These are phyloP conservation scores for Acanthamoeba culbertsoni DNA, from an alignment of 208 protist genomes.

Conservation along the genomic window DNA sequence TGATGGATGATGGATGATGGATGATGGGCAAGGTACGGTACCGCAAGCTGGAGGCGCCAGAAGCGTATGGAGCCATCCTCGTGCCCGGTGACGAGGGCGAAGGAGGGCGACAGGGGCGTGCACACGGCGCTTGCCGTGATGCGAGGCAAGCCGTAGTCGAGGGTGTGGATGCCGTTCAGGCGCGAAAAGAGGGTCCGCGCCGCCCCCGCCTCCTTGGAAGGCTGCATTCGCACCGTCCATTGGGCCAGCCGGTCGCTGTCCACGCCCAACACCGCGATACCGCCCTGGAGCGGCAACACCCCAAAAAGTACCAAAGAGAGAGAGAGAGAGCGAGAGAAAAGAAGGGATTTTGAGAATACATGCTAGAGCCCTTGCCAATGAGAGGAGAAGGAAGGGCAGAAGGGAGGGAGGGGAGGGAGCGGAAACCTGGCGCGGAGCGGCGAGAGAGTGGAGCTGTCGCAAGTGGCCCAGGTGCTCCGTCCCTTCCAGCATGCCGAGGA, in stretches of 20 bases:
- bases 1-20: not conserved
- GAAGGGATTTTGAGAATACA: too few relatives aligned
- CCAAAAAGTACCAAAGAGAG: not conserved
- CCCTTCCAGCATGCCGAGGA: not conserved
- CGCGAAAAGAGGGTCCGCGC: not conserved
- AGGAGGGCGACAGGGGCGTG: not conserved
- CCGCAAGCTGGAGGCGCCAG: not conserved
- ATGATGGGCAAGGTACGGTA: not conserved
- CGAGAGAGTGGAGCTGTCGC: not conserved
- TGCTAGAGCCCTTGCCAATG: too few relatives aligned
- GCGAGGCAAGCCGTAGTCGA: not conserved
- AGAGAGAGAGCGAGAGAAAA: too few relatives aligned
- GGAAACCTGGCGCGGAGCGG: not conserved
- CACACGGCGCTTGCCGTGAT: not conserved
- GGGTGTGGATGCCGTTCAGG: not conserved
- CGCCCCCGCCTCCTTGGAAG: not conserved
- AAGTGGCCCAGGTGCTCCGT: not conserved
- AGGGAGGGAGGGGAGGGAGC: not conserved
- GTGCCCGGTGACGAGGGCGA: slow-evolving; percentile 13
- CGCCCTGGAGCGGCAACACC: not conserved
- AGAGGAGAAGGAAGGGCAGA: not conserved
- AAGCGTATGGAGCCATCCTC: slow-evolving; percentile 20
- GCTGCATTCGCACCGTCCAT: not conserved
- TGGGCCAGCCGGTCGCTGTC: not conserved
- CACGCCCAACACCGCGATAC: not conserved